A percentile compares a stretch with the other conserved stretches of the same genome.
phyloP scores from a whole-genome alignment of 768 basidiomycete genomes.

The Amanita pseudoporphyria region DNA sequence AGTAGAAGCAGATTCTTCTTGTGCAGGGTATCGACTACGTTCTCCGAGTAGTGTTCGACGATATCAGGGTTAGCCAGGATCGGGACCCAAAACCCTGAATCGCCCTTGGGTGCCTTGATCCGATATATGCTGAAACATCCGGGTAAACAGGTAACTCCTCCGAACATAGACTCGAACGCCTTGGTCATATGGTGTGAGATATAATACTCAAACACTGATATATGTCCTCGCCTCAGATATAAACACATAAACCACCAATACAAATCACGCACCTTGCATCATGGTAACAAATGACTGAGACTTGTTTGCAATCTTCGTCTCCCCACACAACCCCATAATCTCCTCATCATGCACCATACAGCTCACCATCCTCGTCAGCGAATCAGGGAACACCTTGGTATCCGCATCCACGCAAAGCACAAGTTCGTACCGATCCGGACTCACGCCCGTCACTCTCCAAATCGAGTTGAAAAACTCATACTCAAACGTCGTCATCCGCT shows the following conservation, averaged over 20 bases:
- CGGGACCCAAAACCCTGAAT: slow-evolving; percentile 95
- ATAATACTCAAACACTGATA: slow-evolving; percentile 95
- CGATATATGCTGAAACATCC: slow-evolving; percentile 99
- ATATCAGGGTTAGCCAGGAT: slow-evolving; percentile 98
- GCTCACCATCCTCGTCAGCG: slow-evolving; percentile 88
- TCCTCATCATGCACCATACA: slow-evolving; percentile 97
- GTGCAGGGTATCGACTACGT: slow-evolving; percentile 97
- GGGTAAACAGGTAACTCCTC: slow-evolving; percentile 97
- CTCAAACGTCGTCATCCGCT: slow-evolving; percentile 99
- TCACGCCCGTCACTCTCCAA: slow-evolving; percentile 92
- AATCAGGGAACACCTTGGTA: slow-evolving; percentile 99
- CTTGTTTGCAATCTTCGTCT: slow-evolving; percentile 99
- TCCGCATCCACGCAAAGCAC: slow-evolving; percentile 96
- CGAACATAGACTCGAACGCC: slow-evolving; percentile 99
- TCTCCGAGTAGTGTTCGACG: slow-evolving; percentile 98
- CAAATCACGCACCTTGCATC: slow-evolving; percentile 81
- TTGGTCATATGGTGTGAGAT: slow-evolving; percentile 99
- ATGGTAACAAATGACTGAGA: slow-evolving; percentile 98
- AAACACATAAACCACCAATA: neutral
- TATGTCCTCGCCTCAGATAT: slow-evolving; percentile 9
- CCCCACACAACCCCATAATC: slow-evolving; percentile 98
- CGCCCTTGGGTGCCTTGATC: slow-evolving; percentile 98
- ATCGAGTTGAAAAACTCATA: slow-evolving; percentile 99
- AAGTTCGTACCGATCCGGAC: slow-evolving; percentile 92
- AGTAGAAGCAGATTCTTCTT: slow-evolving; percentile 97